Percentiles rank a stretch among this genome's conserved stretches.
Evolutionary conservation across 495 filamentous ascomycete genomes (phyloP).

Genomic region (Neurospora pannonica): DNA sequence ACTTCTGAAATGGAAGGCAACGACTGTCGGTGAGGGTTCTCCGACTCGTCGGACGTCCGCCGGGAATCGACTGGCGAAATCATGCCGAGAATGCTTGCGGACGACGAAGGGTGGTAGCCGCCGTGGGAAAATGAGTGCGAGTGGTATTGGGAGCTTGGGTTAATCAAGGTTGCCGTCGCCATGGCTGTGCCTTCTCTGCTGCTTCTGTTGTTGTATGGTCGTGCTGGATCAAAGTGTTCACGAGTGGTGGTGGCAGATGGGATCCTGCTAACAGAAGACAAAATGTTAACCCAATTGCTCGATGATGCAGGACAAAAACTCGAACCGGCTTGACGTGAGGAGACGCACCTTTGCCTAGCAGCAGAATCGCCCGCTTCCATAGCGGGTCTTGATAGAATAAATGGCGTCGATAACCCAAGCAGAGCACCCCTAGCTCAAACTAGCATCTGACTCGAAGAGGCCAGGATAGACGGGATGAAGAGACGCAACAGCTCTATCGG

Average conservation of each 20-base stretch:
- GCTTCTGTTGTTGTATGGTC: constrained; percentile 24
- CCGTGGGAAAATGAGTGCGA: constrained; percentile 18
- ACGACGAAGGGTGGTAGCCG: constrained; percentile 29
- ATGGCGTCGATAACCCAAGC: constrained; percentile 6
- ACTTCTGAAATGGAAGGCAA: constrained; percentile 42
- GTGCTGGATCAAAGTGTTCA: constrained; percentile 24
- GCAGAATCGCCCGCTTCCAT: constrained; percentile 44
- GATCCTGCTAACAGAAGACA: constrained; percentile 16
- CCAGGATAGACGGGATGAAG: neutral
- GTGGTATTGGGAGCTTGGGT: constrained; percentile 33
- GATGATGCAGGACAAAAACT: neutral
- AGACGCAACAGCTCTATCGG: neutral
- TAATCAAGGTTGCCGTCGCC: constrained; percentile 39
- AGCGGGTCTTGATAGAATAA: constrained; percentile 25
- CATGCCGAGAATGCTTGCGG: constrained; percentile 32
- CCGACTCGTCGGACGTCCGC: constrained; percentile 31
- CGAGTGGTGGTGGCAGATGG: constrained; percentile 19
- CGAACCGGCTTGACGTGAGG: constrained; percentile 4
- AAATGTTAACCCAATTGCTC: constrained; percentile 6
- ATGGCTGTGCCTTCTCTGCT: constrained; percentile 33
- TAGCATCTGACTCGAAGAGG: constrained; percentile 8
- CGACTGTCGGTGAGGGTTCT: constrained; percentile 34
- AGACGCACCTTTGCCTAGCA: constrained; percentile 40
- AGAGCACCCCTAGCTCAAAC: constrained; percentile 7
- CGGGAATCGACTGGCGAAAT: constrained; percentile 36